Conservation (phyloP, 1,284 basidiomycete genomes). For the Puccinia hordei region DNA sequence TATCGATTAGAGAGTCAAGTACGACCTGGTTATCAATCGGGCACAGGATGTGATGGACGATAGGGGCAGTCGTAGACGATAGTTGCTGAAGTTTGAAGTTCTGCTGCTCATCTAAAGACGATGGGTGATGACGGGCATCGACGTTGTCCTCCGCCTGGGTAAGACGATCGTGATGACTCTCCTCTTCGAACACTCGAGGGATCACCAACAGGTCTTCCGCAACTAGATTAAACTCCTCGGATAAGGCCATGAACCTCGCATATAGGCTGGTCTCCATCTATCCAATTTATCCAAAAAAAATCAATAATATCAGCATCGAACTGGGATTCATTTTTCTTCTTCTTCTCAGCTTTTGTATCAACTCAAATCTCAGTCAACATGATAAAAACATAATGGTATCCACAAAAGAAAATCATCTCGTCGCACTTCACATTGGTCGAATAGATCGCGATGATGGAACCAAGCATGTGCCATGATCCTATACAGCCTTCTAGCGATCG, state of each 20-base stretch:
- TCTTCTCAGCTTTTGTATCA: too few relatives aligned
- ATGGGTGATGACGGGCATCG: background rate
- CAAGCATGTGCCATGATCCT: constrained; percentile 85
- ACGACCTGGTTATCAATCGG: background rate
- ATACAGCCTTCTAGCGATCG: constrained; percentile 81
- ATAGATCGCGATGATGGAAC: constrained; percentile 73
- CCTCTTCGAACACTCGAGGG: constrained; percentile 56
- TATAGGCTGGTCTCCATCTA: constrained; percentile 83
- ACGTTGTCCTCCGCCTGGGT: too few relatives aligned
- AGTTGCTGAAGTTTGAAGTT: too few relatives aligned
- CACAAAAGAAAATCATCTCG: too few relatives aligned
- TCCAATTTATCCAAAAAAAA: constrained; percentile 6
- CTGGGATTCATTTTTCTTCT: too few relatives aligned
- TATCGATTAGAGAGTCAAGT: background rate
- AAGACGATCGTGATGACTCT: background rate
- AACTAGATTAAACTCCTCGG: constrained; percentile 78
- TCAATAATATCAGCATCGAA: background rate
- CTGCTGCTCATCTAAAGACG: background rate
- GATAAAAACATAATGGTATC: too few relatives aligned
- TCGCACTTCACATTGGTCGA: constrained; percentile 74
- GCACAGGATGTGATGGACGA: background rate
- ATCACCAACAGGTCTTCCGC: constrained; percentile 79
- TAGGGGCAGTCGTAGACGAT: background rate
- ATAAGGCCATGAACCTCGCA: constrained; percentile 82
- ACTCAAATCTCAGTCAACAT: too few relatives aligned